Conservation (phyloP, 1,139 yeast genomes). For the Lodderomyces oxycetoniae region DNA sequence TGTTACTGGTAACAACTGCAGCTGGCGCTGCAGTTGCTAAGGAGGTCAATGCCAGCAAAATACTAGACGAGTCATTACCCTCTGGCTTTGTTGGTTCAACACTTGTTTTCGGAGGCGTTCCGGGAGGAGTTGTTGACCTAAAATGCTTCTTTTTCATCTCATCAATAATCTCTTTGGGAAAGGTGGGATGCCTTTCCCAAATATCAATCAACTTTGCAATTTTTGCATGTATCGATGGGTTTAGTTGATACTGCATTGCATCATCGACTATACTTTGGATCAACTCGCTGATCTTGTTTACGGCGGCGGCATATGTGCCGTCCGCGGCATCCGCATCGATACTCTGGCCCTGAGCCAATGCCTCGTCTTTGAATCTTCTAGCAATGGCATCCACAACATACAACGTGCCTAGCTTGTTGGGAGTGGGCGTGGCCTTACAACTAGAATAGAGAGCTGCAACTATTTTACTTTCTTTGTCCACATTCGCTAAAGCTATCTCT, state of each 20-base stretch:
- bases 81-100: constrained; percentile 23
- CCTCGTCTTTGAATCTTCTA: constrained; percentile 77
- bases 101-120: constrained; percentile 43
- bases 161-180: constrained; percentile 51
- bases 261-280: constrained; percentile 57
- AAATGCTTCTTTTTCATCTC: constrained; percentile 59
- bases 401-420: constrained; percentile 85
- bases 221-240: constrained; percentile 58
- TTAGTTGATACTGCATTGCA: constrained; percentile 50
- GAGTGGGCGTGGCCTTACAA: constrained; percentile 68
- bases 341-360: constrained; percentile 48
- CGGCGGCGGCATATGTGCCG: constrained; percentile 75
- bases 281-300: constrained; percentile 53
- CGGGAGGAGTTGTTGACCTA: constrained; percentile 52
- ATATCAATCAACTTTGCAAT: constrained; percentile 81
- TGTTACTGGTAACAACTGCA: constrained; percentile 14
- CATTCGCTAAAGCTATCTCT: constrained; percentile 70
- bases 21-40: constrained; percentile 26
- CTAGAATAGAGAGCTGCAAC: constrained; percentile 59
- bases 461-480: constrained; percentile 50
- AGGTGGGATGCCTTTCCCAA: constrained; percentile 87
- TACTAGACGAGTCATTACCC: constrained; percentile 49
- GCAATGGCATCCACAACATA: constrained; percentile 91
- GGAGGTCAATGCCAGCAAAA: constrained; percentile 62
- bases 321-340: constrained; percentile 48